phyloP scores from a whole-genome alignment of 2,329 filamentous ascomycete genomes.

The Phialemoniopsis sp. region DNA sequence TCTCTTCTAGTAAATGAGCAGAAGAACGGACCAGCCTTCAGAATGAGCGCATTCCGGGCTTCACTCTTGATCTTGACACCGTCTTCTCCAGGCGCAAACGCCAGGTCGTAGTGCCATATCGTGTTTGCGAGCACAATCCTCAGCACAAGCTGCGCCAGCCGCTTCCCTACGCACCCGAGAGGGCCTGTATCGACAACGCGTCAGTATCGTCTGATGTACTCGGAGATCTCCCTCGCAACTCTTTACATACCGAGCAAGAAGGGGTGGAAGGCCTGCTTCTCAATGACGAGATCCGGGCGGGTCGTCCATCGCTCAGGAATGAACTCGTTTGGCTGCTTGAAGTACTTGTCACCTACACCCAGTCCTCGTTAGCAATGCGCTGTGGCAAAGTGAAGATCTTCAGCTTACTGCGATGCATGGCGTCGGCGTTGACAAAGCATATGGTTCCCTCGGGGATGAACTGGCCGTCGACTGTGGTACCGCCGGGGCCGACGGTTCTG shows the following conservation, averaged over 20 bases:
- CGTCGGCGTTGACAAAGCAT: neutral
- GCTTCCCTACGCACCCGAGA: constrained; percentile 28
- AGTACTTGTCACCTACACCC: constrained; percentile 12
- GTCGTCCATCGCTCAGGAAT: constrained; percentile 29
- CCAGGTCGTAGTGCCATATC: constrained; percentile 9
- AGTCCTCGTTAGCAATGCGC: too few species aligned
- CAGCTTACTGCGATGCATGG: constrained; percentile 2
- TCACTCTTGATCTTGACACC: too few species aligned
- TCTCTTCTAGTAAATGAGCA: too few species aligned
- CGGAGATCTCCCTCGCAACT: neutral
- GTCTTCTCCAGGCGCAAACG: constrained; percentile 11
- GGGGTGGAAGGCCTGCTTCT: constrained; percentile 16
- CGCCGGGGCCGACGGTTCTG: too few species aligned
- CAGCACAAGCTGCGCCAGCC: constrained; percentile 27
- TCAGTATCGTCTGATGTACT: neutral
- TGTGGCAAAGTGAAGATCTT: neutral
- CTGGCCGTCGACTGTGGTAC: neutral
- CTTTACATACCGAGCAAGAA: constrained; percentile 17
- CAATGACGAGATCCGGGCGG: constrained; percentile 17
- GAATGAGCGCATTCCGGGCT: too few species aligned
- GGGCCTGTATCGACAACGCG: constrained; percentile 13
- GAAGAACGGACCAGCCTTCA: too few species aligned
- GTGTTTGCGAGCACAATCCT: constrained; percentile 11
- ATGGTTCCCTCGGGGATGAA: neutral
- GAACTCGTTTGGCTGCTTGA: constrained; percentile 16